Conservation (phyloP, 331 rosid species). For the Acacia pycnantha region DNA sequence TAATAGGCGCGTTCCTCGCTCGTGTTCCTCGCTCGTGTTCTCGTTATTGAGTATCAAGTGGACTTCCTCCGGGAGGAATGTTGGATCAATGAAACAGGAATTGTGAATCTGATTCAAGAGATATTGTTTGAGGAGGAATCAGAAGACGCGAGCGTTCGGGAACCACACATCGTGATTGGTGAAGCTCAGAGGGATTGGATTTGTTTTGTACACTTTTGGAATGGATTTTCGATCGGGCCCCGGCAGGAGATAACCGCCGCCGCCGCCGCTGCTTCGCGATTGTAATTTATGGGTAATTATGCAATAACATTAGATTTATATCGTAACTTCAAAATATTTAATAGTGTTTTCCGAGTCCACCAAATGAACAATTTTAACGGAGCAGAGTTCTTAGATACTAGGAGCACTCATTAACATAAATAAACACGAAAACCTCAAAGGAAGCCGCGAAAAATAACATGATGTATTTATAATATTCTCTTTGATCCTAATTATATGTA, state of each 20-base stretch:
- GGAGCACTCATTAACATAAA: too few species aligned
- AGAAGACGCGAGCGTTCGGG: slow-evolving; percentile 1
- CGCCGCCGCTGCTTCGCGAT: neutral
- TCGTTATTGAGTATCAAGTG: neutral
- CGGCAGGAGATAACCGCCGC: neutral
- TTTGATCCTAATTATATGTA: too few species aligned
- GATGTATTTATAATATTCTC: too few species aligned
- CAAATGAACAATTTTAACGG: neutral
- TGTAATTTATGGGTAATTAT: neutral
- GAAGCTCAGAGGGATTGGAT: neutral
- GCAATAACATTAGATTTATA: neutral
- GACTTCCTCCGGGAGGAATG: neutral
- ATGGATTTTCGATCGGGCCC: neutral
- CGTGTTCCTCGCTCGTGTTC: neutral
- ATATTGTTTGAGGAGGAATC: neutral
- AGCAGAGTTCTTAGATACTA: neutral
- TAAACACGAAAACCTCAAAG: too few species aligned
- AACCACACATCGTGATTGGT: neutral
- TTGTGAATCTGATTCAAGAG: slow-evolving; percentile 12
- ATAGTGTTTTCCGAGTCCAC: neutral
- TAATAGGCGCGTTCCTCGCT: neutral
- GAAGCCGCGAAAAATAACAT: too few species aligned
- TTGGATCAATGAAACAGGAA: slow-evolving; percentile 40
- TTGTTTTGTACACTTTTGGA: neutral
- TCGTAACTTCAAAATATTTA: neutral